Base-by-base conservation (phyloP, 2,329 filamentous ascomycete species). In the Aureobasidium sp. region DNA sequence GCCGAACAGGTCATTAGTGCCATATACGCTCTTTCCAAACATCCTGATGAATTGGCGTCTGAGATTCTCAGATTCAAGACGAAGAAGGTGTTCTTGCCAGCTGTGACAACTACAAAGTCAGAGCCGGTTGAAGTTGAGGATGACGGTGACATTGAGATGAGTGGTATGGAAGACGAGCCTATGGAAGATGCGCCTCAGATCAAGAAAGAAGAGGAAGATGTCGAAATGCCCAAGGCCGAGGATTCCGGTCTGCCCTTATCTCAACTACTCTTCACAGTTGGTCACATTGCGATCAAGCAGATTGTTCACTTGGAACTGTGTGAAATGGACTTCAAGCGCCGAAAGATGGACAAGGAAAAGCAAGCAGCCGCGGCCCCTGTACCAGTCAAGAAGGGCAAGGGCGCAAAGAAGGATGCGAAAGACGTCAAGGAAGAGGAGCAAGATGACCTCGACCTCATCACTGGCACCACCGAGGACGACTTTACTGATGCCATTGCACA, bases 261-360 rank as follows among this genome's bases (percentile, higher is more conserved):
- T 0, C 94, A 97, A 69, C 81, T 99, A 1, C 80, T 99, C 0
- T 97, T 97, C 71, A 88, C 96, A 37, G 93, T 97, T 31, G 94
- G 94, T 0, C 94, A 99, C 69, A 89, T 97, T 50, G 94, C 94
- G 15, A 94, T 99, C 71, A 99, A 99, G 76, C 95, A 99, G 71
- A 99, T 99, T 67, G 95, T 99, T 0, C 94, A 99, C 71, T 83
- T 99, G 11, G 94, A 99, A 69, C 81, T 97, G n/a, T 96, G 92
- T 71, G 94, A 99, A 71, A 84, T 94, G 53, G 94, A 99, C 73
- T 99, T 99, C 75, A 99, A 99, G 78, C 88, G 93, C 58, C 84
- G 93, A 65, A 99, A 99, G 78, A 87, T 89, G 42, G 90, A 94
- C 62, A 90, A 91, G 67, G 89, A 94, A 69, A 92, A 90, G 77